These are phyloP conservation scores for Talaromyces atroroseus DNA, from an alignment of 2,329 filamentous ascomycete genomes.

Conservation along the genomic window DNA sequence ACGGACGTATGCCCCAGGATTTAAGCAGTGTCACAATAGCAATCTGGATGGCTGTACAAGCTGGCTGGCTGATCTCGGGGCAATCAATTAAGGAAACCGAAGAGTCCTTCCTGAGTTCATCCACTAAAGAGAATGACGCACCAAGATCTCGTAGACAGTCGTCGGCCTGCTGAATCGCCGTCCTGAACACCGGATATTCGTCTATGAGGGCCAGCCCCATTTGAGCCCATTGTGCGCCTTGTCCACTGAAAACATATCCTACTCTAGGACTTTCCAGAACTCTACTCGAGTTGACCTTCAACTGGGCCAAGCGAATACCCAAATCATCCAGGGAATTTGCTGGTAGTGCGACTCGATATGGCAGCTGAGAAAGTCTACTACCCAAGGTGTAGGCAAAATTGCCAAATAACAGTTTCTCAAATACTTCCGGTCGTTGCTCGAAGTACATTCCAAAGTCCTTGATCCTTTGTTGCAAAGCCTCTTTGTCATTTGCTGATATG, in stretches of 20 bases:
- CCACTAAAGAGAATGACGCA: conserved; percentile 16
- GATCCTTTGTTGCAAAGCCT: conserved; percentile 20
- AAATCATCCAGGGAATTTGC: conserved; percentile 18
- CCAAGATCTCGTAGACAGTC: conserved; percentile 23
- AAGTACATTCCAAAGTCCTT: conserved; percentile 17
- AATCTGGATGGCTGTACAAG: conserved; percentile 21
- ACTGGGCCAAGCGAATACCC: conserved; percentile 12
- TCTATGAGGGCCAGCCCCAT: conserved; percentile 8
- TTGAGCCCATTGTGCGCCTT: conserved; percentile 21
- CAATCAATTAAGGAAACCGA: conserved; percentile 19
- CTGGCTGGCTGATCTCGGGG: conserved; percentile 19
- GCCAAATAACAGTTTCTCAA: conserved; percentile 20
- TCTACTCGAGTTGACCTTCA: conserved; percentile 20
- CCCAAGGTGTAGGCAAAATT: conserved; percentile 22
- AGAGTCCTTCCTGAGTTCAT: conserved; percentile 1
- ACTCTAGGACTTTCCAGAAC: conserved; percentile 17
- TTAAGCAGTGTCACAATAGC: conserved; percentile 14
- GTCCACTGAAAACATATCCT: conserved; percentile 11
- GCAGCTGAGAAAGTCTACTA: conserved; percentile 21
- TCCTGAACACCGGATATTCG: conserved; percentile 2
- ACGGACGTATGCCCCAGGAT: conserved; percentile 13
- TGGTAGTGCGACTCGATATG: conserved; percentile 21
- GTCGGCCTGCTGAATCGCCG: conserved; percentile 13
- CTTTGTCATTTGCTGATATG: conserved; percentile 24
- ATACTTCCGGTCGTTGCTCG: conserved; percentile 33